phyloP scores from a whole-genome alignment of 139 green algal species.

The Chlamydomonas applanata region DNA sequence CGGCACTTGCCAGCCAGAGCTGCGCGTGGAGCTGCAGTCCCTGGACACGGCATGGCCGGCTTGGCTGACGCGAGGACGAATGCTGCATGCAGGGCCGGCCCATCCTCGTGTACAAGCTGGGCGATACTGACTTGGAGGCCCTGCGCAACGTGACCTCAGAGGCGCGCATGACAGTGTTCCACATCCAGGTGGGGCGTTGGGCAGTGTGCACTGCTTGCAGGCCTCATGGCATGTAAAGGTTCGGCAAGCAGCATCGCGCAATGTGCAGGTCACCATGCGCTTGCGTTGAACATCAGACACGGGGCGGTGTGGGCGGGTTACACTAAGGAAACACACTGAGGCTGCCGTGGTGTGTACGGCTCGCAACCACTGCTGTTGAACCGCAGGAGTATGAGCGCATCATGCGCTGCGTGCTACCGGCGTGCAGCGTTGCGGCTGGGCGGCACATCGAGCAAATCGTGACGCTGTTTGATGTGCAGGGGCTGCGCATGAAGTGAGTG shows the following conservation, averaged over 20 bases:
- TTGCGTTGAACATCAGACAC: no score
- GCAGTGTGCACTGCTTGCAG: not conserved
- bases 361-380: not conserved
- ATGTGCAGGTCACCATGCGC: not conserved
- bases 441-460: constrained; percentile 77
- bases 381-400: constrained; percentile 83
- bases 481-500: constrained; percentile 34
- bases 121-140: constrained; percentile 67
- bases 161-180: constrained; percentile 84
- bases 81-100: constrained; percentile 66
- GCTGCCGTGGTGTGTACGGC: not conserved
- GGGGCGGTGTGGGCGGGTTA: no score
- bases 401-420: constrained; percentile 72
- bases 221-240: not conserved
- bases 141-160: constrained; percentile 75
- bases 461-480: constrained; percentile 86
- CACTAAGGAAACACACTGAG: no score
- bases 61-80: no score
- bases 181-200: constrained; percentile 56
- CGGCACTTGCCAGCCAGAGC: no score
- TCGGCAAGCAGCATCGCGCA: no score
- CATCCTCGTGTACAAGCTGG: constrained; percentile 84
- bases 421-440: constrained; percentile 62
- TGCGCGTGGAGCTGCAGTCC: no score
- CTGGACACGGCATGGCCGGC: no score